phyloP scores from a whole-genome alignment of 176 grass and related monocot species.

The Hsuehochloa calcarea region DNA sequence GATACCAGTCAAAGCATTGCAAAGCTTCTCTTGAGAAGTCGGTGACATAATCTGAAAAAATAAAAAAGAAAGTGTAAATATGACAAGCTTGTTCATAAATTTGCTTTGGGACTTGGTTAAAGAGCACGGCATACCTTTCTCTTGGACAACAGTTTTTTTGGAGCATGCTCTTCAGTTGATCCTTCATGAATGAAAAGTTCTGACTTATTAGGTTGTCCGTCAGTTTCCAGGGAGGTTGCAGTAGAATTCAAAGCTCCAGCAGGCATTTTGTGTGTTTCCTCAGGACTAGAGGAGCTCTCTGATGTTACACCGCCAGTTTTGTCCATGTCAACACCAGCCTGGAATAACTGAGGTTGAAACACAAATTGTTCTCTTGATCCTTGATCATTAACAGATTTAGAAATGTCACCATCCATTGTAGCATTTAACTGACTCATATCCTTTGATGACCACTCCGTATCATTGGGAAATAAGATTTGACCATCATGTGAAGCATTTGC shows the following conservation, averaged over 20 bases:
- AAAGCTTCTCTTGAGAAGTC: constrained; percentile 51
- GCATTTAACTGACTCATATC: constrained; percentile 24
- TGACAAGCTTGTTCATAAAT: not conserved
- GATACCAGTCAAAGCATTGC: constrained; percentile 54
- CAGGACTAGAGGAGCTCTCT: constrained; percentile 17
- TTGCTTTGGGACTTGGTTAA: not conserved
- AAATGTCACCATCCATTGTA: constrained; percentile 19
- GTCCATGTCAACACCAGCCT: constrained; percentile 9
- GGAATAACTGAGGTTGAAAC: constrained; percentile 4
- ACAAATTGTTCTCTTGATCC: constrained; percentile 10
- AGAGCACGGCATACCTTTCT: constrained; percentile 40
- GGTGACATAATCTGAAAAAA: constrained; percentile 58
- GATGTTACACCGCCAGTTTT: constrained; percentile 9
- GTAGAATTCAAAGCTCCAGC: constrained; percentile 1
- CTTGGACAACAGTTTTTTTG: constrained; percentile 48
- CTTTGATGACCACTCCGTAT: constrained; percentile 16
- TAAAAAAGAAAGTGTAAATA: not conserved
- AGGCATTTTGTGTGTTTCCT: constrained; percentile 27
- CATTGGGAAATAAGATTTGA: constrained; percentile 13
- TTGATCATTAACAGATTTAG: constrained; percentile 29
- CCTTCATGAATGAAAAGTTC: constrained; percentile 17
- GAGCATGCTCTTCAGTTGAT: constrained; percentile 35
- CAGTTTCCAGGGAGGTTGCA: constrained; percentile 13
- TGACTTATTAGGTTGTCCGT: not conserved
- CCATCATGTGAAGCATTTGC: constrained; percentile 28